Percentiles rank a stretch among this genome's conserved stretches.
These are phyloP conservation scores for Pseudonitzschia multiseries DNA, from an alignment of 108 stramenopile species.

Conservation along the genomic window DNA sequence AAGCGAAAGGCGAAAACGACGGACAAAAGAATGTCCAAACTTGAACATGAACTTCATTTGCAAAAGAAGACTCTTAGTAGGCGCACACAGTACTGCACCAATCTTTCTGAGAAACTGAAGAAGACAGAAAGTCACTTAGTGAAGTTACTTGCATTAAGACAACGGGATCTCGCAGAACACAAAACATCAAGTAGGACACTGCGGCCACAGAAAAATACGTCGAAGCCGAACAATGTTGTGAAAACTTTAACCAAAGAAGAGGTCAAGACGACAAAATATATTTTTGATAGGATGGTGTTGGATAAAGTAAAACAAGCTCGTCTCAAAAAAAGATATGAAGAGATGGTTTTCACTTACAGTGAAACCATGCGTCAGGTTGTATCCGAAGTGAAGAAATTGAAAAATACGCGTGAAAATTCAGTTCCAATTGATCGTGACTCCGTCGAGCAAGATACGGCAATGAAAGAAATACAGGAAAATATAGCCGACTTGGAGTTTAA, in stretches of 20 bases:
- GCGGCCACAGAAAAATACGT: neutral
- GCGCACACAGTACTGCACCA: slow-evolving; percentile 56
- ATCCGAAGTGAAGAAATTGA: slow-evolving; percentile 56
- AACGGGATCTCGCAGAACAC: slow-evolving; percentile 38
- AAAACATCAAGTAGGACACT: slow-evolving; percentile 14
- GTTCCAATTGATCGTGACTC: slow-evolving; percentile 13
- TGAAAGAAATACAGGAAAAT: slow-evolving; percentile 43
- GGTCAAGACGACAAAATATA: slow-evolving; percentile 58
- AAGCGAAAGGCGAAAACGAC: slow-evolving; percentile 66
- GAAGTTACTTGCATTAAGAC: slow-evolving; percentile 68
- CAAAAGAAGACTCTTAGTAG: slow-evolving; percentile 71
- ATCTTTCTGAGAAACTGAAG: slow-evolving; percentile 76
- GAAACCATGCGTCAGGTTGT: slow-evolving; percentile 67
- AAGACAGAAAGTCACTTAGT: slow-evolving; percentile 79
- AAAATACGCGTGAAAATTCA: slow-evolving; percentile 25
- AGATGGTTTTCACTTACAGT: slow-evolving; percentile 63
- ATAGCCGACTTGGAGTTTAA: slow-evolving; percentile 75
- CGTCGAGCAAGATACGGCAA: neutral
- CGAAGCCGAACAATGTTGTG: neutral
- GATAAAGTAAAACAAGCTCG: slow-evolving; percentile 54
- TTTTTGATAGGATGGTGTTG: slow-evolving; percentile 64
- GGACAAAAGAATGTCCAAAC: slow-evolving; percentile 60
- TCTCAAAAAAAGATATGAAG: slow-evolving; percentile 50
- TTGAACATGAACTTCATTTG: slow-evolving; percentile 68
- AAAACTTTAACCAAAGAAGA: slow-evolving; percentile 42